Percentiles rank a stretch among this genome's conserved stretches.
phyloP scores from a whole-genome alignment of 768 basidiomycete genomes.

The Rhodotorula kratochvilovae region DNA sequence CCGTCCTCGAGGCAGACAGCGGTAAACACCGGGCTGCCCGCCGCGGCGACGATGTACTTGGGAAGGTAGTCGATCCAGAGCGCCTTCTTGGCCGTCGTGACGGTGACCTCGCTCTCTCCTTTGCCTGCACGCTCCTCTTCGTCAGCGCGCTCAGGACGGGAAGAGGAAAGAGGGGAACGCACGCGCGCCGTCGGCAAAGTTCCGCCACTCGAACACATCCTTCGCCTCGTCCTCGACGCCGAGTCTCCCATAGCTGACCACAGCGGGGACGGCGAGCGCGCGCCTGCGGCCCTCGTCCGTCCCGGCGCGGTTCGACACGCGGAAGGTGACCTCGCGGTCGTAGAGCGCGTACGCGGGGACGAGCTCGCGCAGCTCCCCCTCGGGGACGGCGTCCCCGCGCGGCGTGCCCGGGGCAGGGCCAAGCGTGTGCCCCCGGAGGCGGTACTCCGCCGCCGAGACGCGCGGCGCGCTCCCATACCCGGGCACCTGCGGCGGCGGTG shows the following conservation, averaged over 20 bases:
- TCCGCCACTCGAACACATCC: constrained; percentile 69
- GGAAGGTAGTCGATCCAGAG: constrained; percentile 88
- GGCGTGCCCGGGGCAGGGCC: background rate
- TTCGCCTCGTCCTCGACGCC: constrained; percentile 61
- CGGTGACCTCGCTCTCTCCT: constrained; percentile 68
- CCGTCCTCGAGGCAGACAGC: constrained; percentile 77
- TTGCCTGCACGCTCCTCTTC: background rate
- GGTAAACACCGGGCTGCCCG: constrained; percentile 63
- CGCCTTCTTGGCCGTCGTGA: constrained; percentile 60
- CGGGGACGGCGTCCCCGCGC: background rate
- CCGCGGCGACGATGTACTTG: constrained; percentile 63
- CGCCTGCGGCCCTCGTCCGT: constrained; percentile 38
- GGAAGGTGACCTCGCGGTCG: constrained; percentile 31
- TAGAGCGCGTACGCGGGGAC: constrained; percentile 20
- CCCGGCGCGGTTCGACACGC: constrained; percentile 19
- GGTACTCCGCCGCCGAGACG: constrained; percentile 7
- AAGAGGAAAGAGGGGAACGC: constrained; percentile 39
- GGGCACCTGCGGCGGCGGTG: background rate
- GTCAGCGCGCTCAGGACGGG: background rate
- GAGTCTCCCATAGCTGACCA: constrained; percentile 58
- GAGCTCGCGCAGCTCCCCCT: constrained; percentile 7
- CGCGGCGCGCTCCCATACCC: constrained; percentile 14
- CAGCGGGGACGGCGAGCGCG: constrained; percentile 56
- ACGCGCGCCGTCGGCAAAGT: constrained; percentile 63
- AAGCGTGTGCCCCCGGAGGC: constrained; percentile 25